phyloP scores from a whole-genome alignment of 164 flowering plant genomes.

The Annona cherimola region DNA sequence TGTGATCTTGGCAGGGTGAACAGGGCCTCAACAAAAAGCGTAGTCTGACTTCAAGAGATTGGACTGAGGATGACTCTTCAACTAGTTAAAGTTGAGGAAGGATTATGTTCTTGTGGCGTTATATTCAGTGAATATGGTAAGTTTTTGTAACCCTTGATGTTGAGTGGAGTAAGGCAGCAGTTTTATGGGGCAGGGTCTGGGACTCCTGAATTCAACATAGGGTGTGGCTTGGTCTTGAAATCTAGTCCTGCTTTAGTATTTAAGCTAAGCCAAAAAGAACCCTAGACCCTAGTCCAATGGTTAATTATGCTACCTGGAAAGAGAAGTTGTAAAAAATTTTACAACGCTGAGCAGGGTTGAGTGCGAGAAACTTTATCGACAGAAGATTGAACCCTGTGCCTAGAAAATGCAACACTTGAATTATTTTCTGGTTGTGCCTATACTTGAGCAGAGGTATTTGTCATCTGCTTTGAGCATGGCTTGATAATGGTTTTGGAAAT shows the following conservation, averaged over 20 bases:
- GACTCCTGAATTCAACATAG: not conserved
- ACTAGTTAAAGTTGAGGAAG: constrained; percentile 79
- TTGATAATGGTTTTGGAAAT: no score
- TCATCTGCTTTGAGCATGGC: no score
- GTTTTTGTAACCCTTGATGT: not conserved
- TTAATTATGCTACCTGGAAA: not conserved
- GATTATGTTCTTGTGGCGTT: constrained; percentile 72
- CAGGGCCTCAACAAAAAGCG: constrained; percentile 82
- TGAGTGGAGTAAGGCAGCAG: not conserved
- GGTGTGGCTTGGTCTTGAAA: not conserved
- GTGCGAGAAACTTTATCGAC: no score
- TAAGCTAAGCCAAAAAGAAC: not conserved
- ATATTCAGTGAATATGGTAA: constrained; percentile 79
- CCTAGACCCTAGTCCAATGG: not conserved
- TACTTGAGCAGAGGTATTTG: no score
- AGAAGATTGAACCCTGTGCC: no score
- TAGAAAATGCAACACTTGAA: no score
- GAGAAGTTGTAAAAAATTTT: not conserved
- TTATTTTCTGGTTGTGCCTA: no score
- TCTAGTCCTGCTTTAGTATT: not conserved
- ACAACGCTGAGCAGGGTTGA: no score
- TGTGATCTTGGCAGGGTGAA: constrained; percentile 76
- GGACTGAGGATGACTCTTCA: constrained; percentile 96
- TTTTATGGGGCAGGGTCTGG: not conserved
- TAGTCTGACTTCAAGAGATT: constrained; percentile 92